Evolutionary conservation across 306 rosid species (phyloP), one percentile per base, ranked within the genome.

Genomic region (Medicago ruthenica): DNA sequence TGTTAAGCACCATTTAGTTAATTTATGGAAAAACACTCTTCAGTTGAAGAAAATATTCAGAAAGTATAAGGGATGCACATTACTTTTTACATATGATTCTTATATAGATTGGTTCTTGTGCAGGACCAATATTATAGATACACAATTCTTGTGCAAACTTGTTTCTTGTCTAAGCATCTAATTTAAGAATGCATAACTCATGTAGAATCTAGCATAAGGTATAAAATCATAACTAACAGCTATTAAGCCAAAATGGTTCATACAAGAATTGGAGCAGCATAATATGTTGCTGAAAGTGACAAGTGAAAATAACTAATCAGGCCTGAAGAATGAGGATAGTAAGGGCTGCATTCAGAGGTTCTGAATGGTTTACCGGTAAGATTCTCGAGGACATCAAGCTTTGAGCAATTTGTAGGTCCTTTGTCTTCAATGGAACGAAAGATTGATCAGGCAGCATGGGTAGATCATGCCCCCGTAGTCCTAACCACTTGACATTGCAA

Each of bases 401-500:
- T 79, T 88, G 86, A 54, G 93, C 92, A 42, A 95, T 89, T 80
- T 92, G 97, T 27, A 85, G 83, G 79, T 90, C 98, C 84, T 86
- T 80, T 1, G 87, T 84, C 82, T 88, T 90, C 79, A 92, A 71
- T 62, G 97, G 87, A 82, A 84, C 82, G 20, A 89, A 44, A 37
- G 99, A 88, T 68, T 90, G 75, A 50, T 81, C 89, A 1, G 88
- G 92, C 40, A 92, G 75, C 82, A 90, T 70, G 48, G 89, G 73
- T 39, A 87, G 68, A 84, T 92, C 97, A 31, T 83, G 83, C 13
- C 91, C 90, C 60, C 97, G 89, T 68, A 92, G 71, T 75, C 97
- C 97, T 80, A 92, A 59, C 96, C 97, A 89, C 79, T 88, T 95
- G 42, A 90, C 93, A 45, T 88, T 92, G 90, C 98, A 92, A 76